Conservation (phyloP, 2,329 filamentous ascomycete genomes). For the Aspergillus sp. region DNA sequence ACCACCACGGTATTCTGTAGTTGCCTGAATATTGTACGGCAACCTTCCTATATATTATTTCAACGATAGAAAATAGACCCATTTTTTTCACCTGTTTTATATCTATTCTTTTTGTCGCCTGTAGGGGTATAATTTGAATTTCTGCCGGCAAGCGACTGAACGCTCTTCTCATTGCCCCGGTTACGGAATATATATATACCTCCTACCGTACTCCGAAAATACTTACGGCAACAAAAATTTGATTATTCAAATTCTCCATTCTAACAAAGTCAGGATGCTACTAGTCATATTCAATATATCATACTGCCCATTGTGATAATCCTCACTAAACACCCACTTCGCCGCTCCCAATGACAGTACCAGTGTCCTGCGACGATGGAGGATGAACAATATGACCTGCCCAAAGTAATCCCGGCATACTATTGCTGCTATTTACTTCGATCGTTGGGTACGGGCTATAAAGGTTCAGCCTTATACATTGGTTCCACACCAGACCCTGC, state of each 20-base stretch:
- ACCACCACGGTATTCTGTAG: not conserved
- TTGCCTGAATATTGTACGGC: not conserved
- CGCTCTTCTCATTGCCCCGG: not conserved
- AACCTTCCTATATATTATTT: not conserved
- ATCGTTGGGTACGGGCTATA: constrained; percentile 62
- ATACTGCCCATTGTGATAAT: not conserved
- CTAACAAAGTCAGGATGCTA: not conserved
- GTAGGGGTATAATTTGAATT: not conserved
- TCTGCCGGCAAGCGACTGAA: not conserved
- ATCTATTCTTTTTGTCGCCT: not conserved
- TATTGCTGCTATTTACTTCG: constrained; percentile 93
- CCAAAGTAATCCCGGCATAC: constrained; percentile 74
- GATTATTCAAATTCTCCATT: not conserved
- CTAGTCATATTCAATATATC: not conserved
- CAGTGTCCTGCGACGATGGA: not conserved
- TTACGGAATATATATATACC: constrained; percentile 1
- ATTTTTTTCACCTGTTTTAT: not conserved
- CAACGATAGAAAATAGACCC: not conserved
- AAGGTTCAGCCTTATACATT: constrained; percentile 72
- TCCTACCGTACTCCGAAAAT: not conserved
- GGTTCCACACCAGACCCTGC: constrained; percentile 89
- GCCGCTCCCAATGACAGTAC: not conserved
- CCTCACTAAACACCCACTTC: not conserved
- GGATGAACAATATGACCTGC: constrained; percentile 18
- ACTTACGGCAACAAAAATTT: no score